Percentiles rank a stretch among this genome's conserved stretches.
Conservation (phyloP, 495 filamentous ascomycete species). For the Lasiosphaeria ovina region DNA sequence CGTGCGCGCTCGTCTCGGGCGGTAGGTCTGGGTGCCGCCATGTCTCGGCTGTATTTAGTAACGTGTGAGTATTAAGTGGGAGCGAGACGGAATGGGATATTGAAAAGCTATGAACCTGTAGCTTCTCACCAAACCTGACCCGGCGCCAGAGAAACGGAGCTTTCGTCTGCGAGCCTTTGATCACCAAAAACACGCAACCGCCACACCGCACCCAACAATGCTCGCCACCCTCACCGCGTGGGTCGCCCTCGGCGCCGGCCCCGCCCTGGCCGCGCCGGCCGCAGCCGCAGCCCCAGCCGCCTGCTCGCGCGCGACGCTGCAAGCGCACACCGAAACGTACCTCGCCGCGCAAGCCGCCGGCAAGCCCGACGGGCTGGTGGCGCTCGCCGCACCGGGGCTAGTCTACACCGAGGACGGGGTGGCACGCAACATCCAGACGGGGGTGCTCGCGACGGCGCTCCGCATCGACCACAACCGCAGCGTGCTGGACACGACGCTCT, state of each 20-base stretch:
- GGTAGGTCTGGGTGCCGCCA: no score
- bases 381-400: slow-evolving; percentile 4
- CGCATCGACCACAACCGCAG: slow-evolving; percentile 48
- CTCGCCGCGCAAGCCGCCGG: slow-evolving; percentile 46
- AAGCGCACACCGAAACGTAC: slow-evolving; percentile 38
- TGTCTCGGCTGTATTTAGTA: no score
- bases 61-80: no score
- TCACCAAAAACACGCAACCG: no score
- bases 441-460: slow-evolving; percentile 42
- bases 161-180: no score
- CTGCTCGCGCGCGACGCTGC: slow-evolving; percentile 43
- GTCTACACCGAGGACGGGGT: slow-evolving; percentile 38
- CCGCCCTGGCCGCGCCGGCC: neutral
- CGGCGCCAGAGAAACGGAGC: no score
- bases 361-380: slow-evolving; percentile 26
- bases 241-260: neutral
- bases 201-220: neutral
- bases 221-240: neutral
- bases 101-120: no score
- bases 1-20: no score
- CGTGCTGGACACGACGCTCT: slow-evolving; percentile 47
- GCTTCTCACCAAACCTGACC: no score
- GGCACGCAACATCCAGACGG: slow-evolving; percentile 29
- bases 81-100: no score
- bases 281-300: slow-evolving; percentile 19